A percentile compares a stretch with the other conserved stretches of the same genome.
These are phyloP conservation scores for Suhomyces ambrosiae DNA, from an alignment of 1,139 yeast genomes.

Conservation along the genomic window DNA sequence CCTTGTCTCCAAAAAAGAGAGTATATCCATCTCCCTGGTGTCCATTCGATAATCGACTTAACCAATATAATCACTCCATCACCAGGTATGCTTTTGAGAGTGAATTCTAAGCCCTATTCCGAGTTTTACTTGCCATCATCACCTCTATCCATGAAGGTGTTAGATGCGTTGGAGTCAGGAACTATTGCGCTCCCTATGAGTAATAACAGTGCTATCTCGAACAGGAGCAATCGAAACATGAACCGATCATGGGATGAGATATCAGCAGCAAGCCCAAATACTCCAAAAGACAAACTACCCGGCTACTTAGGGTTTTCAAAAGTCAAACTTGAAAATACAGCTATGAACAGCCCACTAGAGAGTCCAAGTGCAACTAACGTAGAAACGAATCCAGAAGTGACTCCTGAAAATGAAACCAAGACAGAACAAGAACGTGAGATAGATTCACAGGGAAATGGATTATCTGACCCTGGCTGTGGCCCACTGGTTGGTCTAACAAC, in stretches of 20 bases:
- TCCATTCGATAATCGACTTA: conserved; percentile 2
- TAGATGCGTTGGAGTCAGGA: conserved; percentile 2
- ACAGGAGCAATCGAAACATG: too few relatives aligned
- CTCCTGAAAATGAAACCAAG: too few relatives aligned
- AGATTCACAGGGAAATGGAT: too few relatives aligned
- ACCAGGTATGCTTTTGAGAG: conserved; percentile 1
- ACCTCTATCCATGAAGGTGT: conserved; percentile 2
- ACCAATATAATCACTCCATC: conserved; percentile 3
- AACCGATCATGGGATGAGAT: too few relatives aligned
- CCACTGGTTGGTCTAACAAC: too few relatives aligned
- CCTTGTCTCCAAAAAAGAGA: not conserved
- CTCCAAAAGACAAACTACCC: too few relatives aligned
- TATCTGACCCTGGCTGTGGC: too few relatives aligned
- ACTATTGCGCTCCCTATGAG: conserved; percentile 2
- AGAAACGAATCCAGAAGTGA: not conserved
- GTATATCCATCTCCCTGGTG: not conserved
- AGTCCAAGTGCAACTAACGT: conserved; percentile 3
- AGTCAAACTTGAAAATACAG: not conserved
- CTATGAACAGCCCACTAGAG: too few relatives aligned
- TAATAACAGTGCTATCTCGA: too few relatives aligned
- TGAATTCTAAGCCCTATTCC: not conserved
- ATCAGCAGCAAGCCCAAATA: too few relatives aligned
- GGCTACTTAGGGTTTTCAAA: too few relatives aligned
- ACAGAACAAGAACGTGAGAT: too few relatives aligned
- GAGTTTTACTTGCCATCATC: conserved; percentile 5